Evolutionary conservation across 2,329 filamentous ascomycete genomes (phyloP), one percentile per base, ranked within the genome.

Genomic region (Hypoxylon sp.): DNA sequence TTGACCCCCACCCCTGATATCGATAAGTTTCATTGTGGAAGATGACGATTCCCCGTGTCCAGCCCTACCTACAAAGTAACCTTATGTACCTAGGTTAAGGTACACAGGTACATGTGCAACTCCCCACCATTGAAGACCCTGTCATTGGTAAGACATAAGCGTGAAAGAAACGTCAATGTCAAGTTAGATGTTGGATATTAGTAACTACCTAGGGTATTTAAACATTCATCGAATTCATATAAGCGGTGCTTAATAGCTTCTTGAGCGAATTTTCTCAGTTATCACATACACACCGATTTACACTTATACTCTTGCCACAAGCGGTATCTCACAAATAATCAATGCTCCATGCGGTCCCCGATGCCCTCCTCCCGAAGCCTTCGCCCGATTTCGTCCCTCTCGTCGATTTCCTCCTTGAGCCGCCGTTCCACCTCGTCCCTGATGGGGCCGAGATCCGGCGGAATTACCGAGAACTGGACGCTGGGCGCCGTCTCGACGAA

Each of bases 401-500:
- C 86, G 55, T 89, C 84, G 15, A 80, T 81, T 73, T 89, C 86
- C 71, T 92, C 89, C 69, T 86, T 87, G 50, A 92, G 76, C 67
- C 85, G 80, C 56, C 86, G 84, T 72, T 94, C 91, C 0, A 92
- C 86, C 56, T 91, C 86, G 59, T 90, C 87, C 67, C 91, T 82
- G 10, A 91, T 83, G 43, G 83, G 87, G 17, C 85, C 83, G 6
- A 95, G 83, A 73, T 94, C 92, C 0, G 91, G 90, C 8, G 92
- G 93, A 55, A 97, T 91, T 46, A 88, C 85, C 69, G 88, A 87
- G 79, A 93, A 91, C 76, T 97, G 93, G 26, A 97, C 92, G 71
- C 93, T 97, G 0, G 95, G 95, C 6, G 93, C 92, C 37, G 89
- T 86, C 72, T 91, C 84, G 54, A 98, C 88, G 74, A 97, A 97